phyloP scores from a whole-genome alignment of 1,139 yeast genomes.

The Candida pseudoviswanathii region DNA sequence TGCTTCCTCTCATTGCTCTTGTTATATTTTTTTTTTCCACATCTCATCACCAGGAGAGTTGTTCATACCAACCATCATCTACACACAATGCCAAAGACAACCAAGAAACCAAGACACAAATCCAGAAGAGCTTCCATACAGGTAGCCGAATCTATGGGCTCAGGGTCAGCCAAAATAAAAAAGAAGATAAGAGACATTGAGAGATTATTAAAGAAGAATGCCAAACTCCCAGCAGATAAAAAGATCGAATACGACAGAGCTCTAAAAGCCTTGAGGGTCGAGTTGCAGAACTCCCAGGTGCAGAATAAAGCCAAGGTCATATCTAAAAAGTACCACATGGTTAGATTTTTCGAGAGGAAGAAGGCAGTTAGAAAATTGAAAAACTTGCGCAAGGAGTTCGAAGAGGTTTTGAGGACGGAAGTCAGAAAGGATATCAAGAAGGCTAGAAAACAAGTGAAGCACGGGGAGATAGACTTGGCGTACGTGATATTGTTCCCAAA shows the following conservation, averaged over 20 bases:
- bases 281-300: slow-evolving; percentile 57
- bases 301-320: slow-evolving; percentile 56
- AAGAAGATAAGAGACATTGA: slow-evolving; percentile 87
- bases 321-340: slow-evolving; percentile 90
- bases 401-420: slow-evolving; percentile 39
- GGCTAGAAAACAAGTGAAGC: slow-evolving; percentile 52
- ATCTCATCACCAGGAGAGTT: background rate
- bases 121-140: slow-evolving; percentile 20
- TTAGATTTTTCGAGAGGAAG: slow-evolving; percentile 86
- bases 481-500: slow-evolving; percentile 81
- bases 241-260: slow-evolving; percentile 86
- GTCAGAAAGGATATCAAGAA: slow-evolving; percentile 55
- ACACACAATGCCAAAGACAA: slow-evolving; percentile 15
- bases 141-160: slow-evolving; percentile 34
- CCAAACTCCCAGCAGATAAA: slow-evolving; percentile 71
- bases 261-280: slow-evolving; percentile 67
- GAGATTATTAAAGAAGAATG: slow-evolving; percentile 60
- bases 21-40: background rate
- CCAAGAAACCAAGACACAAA: slow-evolving; percentile 12
- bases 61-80: background rate
- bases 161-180: slow-evolving; percentile 59
- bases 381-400: slow-evolving; percentile 55
- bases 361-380: slow-evolving; percentile 80
- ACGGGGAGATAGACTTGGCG: slow-evolving; percentile 71
- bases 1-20: background rate